phyloP scores from a whole-genome alignment of 768 basidiomycete species.

The Sutorius australiensis region DNA sequence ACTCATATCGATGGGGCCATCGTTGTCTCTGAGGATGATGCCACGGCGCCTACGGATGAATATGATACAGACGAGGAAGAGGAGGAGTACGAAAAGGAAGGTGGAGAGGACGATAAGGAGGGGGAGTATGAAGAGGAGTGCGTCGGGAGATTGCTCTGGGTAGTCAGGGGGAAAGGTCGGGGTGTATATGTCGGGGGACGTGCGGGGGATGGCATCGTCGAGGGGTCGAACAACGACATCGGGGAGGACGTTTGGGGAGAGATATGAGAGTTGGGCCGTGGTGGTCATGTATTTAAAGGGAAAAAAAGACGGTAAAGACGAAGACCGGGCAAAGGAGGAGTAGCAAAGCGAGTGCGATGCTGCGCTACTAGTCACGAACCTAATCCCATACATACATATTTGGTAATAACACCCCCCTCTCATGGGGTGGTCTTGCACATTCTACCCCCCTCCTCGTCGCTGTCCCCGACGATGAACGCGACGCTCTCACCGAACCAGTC shows the following conservation, averaged over 20 bases:
- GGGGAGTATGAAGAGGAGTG: slow-evolving; percentile 85
- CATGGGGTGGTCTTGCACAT: slow-evolving; percentile 10
- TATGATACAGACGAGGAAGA: slow-evolving; percentile 88
- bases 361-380: slow-evolving; percentile 9
- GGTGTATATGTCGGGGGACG: slow-evolving; percentile 2
- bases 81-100: slow-evolving; percentile 85
- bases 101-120: slow-evolving; percentile 91
- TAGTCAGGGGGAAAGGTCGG: slow-evolving; percentile 8
- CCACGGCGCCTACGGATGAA: slow-evolving; percentile 74
- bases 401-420: slow-evolving; percentile 14
- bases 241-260: slow-evolving; percentile 2
- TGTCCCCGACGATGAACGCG: slow-evolving; percentile 37
- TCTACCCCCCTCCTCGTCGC: neutral
- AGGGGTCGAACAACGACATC: slow-evolving; percentile 4
- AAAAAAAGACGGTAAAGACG: neutral
- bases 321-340: neutral
- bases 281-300: slow-evolving; percentile 2
- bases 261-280: slow-evolving; percentile 4
- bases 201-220: slow-evolving; percentile 1
- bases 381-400: slow-evolving; percentile 10
- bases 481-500: slow-evolving; percentile 50
- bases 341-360: neutral
- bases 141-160: slow-evolving; percentile 43
- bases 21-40: slow-evolving; percentile 77
- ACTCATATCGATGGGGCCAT: slow-evolving; percentile 92